Evolutionary conservation across 176 grass and related monocot species (phyloP).

Genomic region (Avena sativa): DNA sequence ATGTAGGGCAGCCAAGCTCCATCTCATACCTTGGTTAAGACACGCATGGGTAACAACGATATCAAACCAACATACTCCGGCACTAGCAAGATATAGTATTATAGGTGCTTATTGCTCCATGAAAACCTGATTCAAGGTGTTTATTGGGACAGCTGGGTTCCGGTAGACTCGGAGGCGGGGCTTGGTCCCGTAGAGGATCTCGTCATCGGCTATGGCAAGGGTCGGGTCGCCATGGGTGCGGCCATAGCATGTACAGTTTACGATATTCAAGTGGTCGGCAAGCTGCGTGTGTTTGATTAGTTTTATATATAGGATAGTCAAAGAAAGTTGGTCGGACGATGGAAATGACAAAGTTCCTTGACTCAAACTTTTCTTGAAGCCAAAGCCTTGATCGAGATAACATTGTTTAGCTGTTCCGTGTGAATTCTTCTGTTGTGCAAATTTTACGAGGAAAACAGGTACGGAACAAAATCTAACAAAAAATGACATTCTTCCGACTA

Average conservation of each 20-base stretch:
- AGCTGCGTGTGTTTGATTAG: not conserved
- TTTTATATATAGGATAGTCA: not conserved
- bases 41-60: conserved; percentile 17
- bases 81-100: not conserved
- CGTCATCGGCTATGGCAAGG: too few species aligned
- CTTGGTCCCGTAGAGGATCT: not conserved
- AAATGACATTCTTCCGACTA: too few species aligned
- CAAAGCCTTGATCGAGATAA: not conserved
- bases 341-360: not conserved
- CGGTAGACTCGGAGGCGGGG: not conserved
- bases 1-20: conserved; percentile 75
- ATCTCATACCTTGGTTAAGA: conserved; percentile 55
- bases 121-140: conserved; percentile 70
- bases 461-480: too few species aligned
- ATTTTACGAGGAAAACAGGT: too few species aligned
- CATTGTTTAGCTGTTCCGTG: too few species aligned
- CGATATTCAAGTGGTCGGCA: too few species aligned
- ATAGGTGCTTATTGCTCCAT: conserved; percentile 58
- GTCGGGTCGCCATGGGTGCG: too few species aligned
- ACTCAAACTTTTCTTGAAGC: not conserved
- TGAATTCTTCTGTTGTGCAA: not conserved
- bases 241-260: too few species aligned
- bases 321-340: not conserved
- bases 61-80: not conserved
- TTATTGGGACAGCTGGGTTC: not conserved